These are phyloP conservation scores for Ramalina peruviana DNA, from an alignment of 495 filamentous ascomycete genomes.

Conservation along the genomic window DNA sequence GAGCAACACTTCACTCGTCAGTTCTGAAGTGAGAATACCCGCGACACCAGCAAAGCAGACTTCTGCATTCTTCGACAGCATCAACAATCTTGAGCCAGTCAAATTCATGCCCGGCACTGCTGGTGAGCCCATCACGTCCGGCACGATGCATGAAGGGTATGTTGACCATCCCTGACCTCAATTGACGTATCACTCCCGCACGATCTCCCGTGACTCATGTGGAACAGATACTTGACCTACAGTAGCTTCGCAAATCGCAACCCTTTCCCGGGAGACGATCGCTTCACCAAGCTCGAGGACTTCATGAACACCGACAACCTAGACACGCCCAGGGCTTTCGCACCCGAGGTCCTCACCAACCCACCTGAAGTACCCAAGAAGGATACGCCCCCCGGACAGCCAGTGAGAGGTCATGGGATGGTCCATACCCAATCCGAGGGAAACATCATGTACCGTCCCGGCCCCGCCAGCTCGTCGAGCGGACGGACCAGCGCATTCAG, in stretches of 20 bases:
- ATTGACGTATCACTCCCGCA: neutral
- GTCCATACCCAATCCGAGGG: slow-evolving; percentile 15
- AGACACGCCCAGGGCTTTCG: neutral
- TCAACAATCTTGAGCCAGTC: slow-evolving; percentile 14
- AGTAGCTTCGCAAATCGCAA: slow-evolving; percentile 23
- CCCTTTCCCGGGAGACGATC: slow-evolving; percentile 20
- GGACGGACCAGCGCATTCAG: neutral
- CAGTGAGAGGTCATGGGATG: neutral
- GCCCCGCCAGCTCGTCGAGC: neutral
- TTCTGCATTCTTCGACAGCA: slow-evolving; percentile 1
- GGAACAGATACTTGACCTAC: slow-evolving; percentile 14
- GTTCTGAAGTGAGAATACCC: slow-evolving; percentile 1
- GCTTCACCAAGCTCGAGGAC: slow-evolving; percentile 10
- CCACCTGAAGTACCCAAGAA: slow-evolving; percentile 4
- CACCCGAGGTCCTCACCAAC: neutral
- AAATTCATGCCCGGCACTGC: slow-evolving; percentile 13
- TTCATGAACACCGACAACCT: slow-evolving; percentile 5
- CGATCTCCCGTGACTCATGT: neutral
- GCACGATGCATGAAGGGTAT: slow-evolving; percentile 8
- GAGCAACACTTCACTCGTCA: neutral
- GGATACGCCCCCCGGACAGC: slow-evolving; percentile 6
- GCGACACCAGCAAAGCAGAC: slow-evolving; percentile 6
- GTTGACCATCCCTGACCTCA: neutral
- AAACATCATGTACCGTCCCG: slow-evolving; percentile 9
- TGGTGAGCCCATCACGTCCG: neutral